These are phyloP conservation scores for Suillus paluster DNA, from an alignment of 768 basidiomycete species.

Conservation along the genomic window DNA sequence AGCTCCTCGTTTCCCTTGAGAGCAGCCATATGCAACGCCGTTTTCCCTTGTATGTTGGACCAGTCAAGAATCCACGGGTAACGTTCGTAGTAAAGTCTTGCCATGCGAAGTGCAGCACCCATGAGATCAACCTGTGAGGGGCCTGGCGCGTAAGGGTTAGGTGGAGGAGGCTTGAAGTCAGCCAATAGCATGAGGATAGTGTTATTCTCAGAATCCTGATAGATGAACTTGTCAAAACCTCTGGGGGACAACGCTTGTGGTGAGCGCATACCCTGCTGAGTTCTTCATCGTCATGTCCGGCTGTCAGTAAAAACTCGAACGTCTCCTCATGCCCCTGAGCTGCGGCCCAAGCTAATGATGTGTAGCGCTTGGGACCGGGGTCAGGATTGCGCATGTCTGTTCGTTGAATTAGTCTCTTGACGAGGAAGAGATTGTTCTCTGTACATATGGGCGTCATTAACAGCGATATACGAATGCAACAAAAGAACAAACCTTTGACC, in stretches of 20 bases:
- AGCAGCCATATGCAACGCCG: conserved; percentile 87
- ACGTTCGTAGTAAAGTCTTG: conserved; percentile 82
- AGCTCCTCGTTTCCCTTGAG: conserved; percentile 90
- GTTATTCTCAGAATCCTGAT: conserved; percentile 88
- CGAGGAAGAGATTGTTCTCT: conserved; percentile 96
- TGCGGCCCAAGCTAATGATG: conserved; percentile 92
- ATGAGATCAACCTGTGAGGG: conserved; percentile 63
- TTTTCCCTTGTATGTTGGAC: conserved; percentile 90
- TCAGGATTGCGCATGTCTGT: conserved; percentile 94
- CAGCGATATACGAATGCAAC: not conserved
- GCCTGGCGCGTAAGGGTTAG: conserved; percentile 50
- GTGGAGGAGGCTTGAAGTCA: conserved; percentile 63
- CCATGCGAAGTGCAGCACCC: conserved; percentile 83
- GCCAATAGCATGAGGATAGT: conserved; percentile 95
- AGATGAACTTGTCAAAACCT: conserved; percentile 21
- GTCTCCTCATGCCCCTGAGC: conserved; percentile 89
- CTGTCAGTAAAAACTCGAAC: conserved; percentile 85
- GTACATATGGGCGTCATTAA: conserved; percentile 20
- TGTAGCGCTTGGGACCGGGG: conserved; percentile 71
- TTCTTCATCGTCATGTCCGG: conserved; percentile 93
- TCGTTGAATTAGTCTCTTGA: conserved; percentile 83
- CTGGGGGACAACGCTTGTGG: conserved; percentile 10
- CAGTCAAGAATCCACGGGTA: conserved; percentile 90
- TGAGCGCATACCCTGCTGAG: conserved; percentile 73
- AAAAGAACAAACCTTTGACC: conserved; percentile 63